Percentiles rank a stretch among this genome's conserved stretches.
Conservation (phyloP, 2,329 filamentous ascomycete species). For the Monilinia polystroma region DNA sequence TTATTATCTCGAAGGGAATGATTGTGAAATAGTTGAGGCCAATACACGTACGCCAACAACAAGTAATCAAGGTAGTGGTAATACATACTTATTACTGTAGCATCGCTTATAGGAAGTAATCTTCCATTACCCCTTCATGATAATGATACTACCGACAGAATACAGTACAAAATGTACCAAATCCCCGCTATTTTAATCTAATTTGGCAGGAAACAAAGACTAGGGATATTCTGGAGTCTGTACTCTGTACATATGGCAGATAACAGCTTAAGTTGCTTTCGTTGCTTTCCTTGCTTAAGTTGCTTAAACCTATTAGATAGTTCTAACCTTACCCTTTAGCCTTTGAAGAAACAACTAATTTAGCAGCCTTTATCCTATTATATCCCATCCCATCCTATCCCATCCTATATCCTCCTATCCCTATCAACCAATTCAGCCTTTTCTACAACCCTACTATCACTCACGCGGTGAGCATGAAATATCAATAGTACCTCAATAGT, state of each 20-base stretch:
- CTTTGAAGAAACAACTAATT: background rate
- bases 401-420: background rate
- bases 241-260: too few species aligned
- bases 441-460: slow-evolving; percentile 1
- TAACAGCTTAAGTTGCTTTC: too few species aligned
- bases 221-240: background rate
- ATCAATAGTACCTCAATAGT: background rate
- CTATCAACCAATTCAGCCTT: slow-evolving; percentile 6
- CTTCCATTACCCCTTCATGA: background rate
- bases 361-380: background rate
- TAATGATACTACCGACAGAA: background rate
- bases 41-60: too few species aligned
- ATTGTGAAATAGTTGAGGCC: too few species aligned
- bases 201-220: background rate
- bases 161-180: too few species aligned
- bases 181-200: background rate
- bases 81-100: too few species aligned
- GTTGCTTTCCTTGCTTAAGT: too few species aligned
- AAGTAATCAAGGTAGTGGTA: too few species aligned
- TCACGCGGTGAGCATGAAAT: background rate
- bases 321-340: background rate
- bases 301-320: too few species aligned
- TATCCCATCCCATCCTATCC: too few species aligned
- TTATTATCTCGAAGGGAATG: too few species aligned
- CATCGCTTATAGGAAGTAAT: slow-evolving; percentile 8